phyloP scores from a whole-genome alignment of 2,329 filamentous ascomycete genomes.

The Epichloe sylvatica region DNA sequence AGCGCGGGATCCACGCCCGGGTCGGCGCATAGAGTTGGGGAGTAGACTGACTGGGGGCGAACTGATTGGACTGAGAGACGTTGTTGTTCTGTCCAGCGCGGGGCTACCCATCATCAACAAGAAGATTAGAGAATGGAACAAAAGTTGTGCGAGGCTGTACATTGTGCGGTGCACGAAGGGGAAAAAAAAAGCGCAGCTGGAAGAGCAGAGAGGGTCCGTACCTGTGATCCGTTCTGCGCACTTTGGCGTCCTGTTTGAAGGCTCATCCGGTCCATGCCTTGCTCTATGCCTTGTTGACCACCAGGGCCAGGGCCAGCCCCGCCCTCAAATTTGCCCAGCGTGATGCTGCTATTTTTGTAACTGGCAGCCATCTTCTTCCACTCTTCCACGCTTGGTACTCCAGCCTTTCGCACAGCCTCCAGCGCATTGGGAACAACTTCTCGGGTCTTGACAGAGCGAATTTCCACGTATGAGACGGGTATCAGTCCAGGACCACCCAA shows the following conservation, averaged over 20 bases:
- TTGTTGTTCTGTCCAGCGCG: constrained; percentile 16
- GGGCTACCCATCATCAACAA: not conserved
- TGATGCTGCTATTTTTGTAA: constrained; percentile 98
- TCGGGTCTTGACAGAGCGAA: constrained; percentile 83
- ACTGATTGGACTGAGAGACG: constrained; percentile 21
- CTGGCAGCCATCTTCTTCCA: constrained; percentile 99
- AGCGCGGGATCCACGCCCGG: constrained; percentile 73
- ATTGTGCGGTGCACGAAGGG: not conserved
- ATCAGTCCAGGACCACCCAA: constrained; percentile 93
- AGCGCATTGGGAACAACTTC: constrained; percentile 67
- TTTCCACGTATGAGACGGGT: constrained; percentile 91
- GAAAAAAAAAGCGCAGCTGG: not conserved
- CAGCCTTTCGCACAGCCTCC: constrained; percentile 74
- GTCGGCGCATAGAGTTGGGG: constrained; percentile 60
- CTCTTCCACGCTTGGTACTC: constrained; percentile 89
- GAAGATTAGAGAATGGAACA: not conserved
- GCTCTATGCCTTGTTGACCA: constrained; percentile 39
- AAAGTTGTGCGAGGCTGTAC: no score
- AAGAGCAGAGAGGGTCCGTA: constrained; percentile 8
- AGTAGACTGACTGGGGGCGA: constrained; percentile 25
- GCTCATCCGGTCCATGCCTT: constrained; percentile 68
- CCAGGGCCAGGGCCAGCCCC: constrained; percentile 27
- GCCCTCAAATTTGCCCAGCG: constrained; percentile 74
- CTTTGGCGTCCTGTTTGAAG: constrained; percentile 29
- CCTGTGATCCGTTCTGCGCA: constrained; percentile 13